phyloP scores from a whole-genome alignment of 2,329 filamentous ascomycete species.

The Daldinia sp. region DNA sequence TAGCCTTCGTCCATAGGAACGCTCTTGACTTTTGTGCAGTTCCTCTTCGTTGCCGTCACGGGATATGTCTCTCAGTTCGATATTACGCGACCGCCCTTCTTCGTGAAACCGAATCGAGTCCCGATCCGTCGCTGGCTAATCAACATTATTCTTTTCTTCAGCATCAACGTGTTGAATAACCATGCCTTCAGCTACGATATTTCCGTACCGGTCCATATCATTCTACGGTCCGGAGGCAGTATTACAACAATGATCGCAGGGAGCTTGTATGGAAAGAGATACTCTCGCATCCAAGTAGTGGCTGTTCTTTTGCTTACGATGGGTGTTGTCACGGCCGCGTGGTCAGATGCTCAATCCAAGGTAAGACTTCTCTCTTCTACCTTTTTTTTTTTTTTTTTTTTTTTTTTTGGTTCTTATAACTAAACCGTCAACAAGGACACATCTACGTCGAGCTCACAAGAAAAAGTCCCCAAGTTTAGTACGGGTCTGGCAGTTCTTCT shows the following conservation, averaged over 20 bases:
- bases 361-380: conserved; percentile 57
- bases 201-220: conserved; percentile 96
- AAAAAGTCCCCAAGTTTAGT: conserved; percentile 60
- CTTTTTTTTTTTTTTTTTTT: neutral
- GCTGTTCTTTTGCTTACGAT: conserved; percentile 86
- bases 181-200: conserved; percentile 98
- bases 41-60: conserved; percentile 82
- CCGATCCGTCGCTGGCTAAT: conserved; percentile 87
- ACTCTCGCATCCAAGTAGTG: conserved; percentile 81
- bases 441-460: conserved; percentile 45
- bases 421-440: conserved; percentile 48
- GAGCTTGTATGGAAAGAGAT: conserved; percentile 85
- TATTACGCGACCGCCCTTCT: conserved; percentile 73
- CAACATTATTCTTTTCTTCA: conserved; percentile 91
- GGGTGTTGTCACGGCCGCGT: conserved; percentile 88
- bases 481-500: conserved; percentile 86
- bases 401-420: conserved; percentile 12
- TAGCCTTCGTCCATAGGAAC: conserved; percentile 67
- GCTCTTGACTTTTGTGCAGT: conserved; percentile 90
- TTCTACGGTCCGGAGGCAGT: conserved; percentile 92
- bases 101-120: conserved; percentile 80
- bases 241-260: conserved; percentile 97
- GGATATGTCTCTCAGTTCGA: conserved; percentile 84
- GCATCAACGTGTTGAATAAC: conserved; percentile 96
- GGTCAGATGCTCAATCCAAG: conserved; percentile 89